Conservation (phyloP, 257 asterid species). For the Cynanchum wilfordii region DNA sequence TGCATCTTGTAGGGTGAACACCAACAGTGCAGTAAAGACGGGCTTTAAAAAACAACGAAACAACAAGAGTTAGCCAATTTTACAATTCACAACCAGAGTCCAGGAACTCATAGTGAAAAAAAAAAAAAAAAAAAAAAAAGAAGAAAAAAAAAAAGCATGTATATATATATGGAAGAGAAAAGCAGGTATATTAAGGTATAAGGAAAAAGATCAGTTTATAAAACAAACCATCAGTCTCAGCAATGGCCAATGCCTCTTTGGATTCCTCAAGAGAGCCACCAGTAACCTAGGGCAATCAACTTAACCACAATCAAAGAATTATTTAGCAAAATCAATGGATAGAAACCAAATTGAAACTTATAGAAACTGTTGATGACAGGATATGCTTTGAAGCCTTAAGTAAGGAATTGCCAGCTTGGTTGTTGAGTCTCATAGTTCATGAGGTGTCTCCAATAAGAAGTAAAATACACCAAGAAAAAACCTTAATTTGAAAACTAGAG, state of each 20-base stretch:
- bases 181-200: conserved; percentile 2
- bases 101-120: conserved; percentile 2
- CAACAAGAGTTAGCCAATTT: background rate
- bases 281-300: conserved; percentile 53
- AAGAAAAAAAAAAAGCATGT: background rate
- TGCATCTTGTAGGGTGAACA: conserved; percentile 99
- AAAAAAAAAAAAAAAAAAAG: background rate
- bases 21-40: conserved; percentile 97
- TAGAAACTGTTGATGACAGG: background rate
- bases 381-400: background rate
- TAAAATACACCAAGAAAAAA: background rate
- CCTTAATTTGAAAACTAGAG: background rate
- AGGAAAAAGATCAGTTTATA: conserved; percentile 12
- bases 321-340: background rate
- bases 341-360: background rate
- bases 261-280: conserved; percentile 97
- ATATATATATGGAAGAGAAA: background rate
- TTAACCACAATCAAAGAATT: conserved; percentile 3
- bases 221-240: conserved; percentile 83
- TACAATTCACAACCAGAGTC: background rate
- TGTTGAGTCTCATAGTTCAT: background rate
- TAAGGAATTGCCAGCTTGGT: background rate
- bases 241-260: conserved; percentile 88
- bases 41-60: conserved; percentile 41
- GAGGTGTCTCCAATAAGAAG: background rate